A percentile compares a stretch with the other conserved stretches of the same genome.
Conservation (phyloP, 495 filamentous ascomycete species). For the Penicillium roqueforti region DNA sequence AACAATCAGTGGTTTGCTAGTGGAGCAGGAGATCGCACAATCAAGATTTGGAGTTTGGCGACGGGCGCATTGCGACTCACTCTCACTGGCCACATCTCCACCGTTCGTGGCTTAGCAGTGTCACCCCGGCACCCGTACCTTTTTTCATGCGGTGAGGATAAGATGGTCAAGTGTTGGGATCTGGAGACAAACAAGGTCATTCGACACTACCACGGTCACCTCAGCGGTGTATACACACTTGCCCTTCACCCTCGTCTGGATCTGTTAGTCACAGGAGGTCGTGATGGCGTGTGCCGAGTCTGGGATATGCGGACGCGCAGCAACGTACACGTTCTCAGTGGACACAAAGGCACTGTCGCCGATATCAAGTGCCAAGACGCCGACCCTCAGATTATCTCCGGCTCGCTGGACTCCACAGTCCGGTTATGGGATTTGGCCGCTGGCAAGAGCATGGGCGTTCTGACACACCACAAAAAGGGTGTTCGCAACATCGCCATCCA, state of each 20-base stretch:
- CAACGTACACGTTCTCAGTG: conserved; percentile 90
- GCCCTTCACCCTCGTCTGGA: conserved; percentile 90
- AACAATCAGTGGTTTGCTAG: conserved; percentile 98
- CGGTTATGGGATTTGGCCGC: conserved; percentile 95
- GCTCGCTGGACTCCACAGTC: conserved; percentile 86
- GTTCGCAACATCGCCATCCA: conserved; percentile 83
- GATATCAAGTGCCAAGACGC: conserved; percentile 91
- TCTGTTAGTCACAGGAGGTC: conserved; percentile 88
- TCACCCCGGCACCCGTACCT: conserved; percentile 94
- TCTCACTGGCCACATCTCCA: conserved; percentile 94
- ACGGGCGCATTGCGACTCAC: conserved; percentile 78
- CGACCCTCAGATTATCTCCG: conserved; percentile 91
- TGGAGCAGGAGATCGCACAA: conserved; percentile 91
- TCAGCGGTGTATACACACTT: conserved; percentile 93
- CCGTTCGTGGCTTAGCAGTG: conserved; percentile 88
- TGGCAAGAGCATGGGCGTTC: conserved; percentile 89
- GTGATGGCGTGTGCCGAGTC: conserved; percentile 89
- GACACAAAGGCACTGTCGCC: conserved; percentile 85
- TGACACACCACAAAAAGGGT: conserved; percentile 98
- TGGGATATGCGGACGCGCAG: conserved; percentile 98
- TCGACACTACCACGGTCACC: conserved; percentile 94
- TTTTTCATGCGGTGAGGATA: conserved; percentile 97
- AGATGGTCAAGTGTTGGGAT: conserved; percentile 99
- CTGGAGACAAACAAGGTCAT: conserved; percentile 98
- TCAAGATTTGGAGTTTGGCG: conserved; percentile 98